These are phyloP conservation scores for Celoporthe dispersa DNA, from an alignment of 2,329 filamentous ascomycete species.

Conservation along the genomic window DNA sequence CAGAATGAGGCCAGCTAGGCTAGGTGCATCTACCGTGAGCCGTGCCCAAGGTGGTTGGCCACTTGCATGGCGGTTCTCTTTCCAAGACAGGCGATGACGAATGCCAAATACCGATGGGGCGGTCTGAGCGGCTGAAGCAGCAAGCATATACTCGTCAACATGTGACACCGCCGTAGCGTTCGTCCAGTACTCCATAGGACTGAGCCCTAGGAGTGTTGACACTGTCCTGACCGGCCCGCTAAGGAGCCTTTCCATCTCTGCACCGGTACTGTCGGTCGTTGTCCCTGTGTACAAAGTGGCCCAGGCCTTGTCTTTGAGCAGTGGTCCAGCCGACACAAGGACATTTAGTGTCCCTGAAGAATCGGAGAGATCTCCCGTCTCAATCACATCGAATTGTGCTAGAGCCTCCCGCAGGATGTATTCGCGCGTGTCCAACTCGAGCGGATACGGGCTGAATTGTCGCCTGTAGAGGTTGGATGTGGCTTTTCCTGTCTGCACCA, in stretches of 20 bases:
- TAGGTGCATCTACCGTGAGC: conserved; percentile 40
- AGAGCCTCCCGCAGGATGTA: conserved; percentile 47
- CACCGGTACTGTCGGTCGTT: conserved; percentile 43
- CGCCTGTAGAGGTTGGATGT: conserved; percentile 49
- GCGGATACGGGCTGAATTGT: conserved; percentile 42
- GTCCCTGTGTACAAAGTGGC: conserved; percentile 47
- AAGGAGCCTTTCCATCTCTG: conserved; percentile 36
- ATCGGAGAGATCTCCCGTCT: conserved; percentile 55
- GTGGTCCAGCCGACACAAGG: conserved; percentile 48
- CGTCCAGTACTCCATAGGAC: conserved; percentile 54
- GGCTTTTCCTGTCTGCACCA: conserved; percentile 35
- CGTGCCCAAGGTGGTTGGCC: conserved; percentile 26
- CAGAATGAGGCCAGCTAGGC: conserved; percentile 46
- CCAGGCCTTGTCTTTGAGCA: conserved; percentile 49
- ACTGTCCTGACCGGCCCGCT: conserved; percentile 40
- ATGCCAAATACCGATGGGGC: conserved; percentile 21
- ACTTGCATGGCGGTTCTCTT: conserved; percentile 32
- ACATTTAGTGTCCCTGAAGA: conserved; percentile 50
- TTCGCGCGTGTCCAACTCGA: conserved; percentile 47
- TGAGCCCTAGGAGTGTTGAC: conserved; percentile 56
- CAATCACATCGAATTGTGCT: conserved; percentile 57
- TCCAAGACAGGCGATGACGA: conserved; percentile 39
- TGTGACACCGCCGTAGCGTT: conserved; percentile 48
- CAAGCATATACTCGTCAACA: conserved; percentile 45
- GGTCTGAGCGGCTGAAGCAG: conserved; percentile 29